Conservation (phyloP, 768 basidiomycete species). For the Trametes punicea region DNA sequence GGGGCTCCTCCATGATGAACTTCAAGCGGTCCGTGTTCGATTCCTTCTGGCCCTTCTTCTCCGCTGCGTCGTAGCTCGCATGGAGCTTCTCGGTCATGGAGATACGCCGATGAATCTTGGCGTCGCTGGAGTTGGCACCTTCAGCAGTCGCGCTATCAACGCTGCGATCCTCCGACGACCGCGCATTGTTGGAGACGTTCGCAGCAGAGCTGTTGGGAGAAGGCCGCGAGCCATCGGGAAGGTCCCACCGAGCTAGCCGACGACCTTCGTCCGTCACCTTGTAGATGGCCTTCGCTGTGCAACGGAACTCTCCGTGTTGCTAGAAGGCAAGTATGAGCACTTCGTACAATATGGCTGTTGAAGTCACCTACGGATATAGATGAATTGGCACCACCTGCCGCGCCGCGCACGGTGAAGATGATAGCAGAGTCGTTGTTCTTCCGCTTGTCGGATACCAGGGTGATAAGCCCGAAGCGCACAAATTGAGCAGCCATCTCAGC, state of each 20-base stretch:
- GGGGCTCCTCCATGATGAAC: conserved; percentile 91
- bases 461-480: conserved; percentile 89
- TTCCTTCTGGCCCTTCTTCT: conserved; percentile 65
- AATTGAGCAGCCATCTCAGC: conserved; percentile 98
- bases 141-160: conserved; percentile 30
- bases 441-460: conserved; percentile 84
- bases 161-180: conserved; percentile 54
- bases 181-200: conserved; percentile 51
- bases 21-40: conserved; percentile 89
- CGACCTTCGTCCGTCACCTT: conserved; percentile 90
- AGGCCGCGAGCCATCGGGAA: conserved; percentile 39
- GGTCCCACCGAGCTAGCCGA: conserved; percentile 82
- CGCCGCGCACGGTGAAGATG: conserved; percentile 87
- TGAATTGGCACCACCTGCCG: conserved; percentile 70
- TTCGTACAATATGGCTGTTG: conserved; percentile 1
- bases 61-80: conserved; percentile 47
- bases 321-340: conserved; percentile 31
- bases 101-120: conserved; percentile 75
- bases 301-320: conserved; percentile 96
- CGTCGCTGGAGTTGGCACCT: conserved; percentile 40
- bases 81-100: conserved; percentile 76
- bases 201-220: conserved; percentile 68
- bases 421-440: conserved; percentile 91
- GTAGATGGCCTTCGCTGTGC: conserved; percentile 94
- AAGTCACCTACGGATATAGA: conserved; percentile 61